These are phyloP conservation scores for Coniochaeta ligniaria DNA, from an alignment of 2,329 filamentous ascomycete genomes.

Conservation along the genomic window DNA sequence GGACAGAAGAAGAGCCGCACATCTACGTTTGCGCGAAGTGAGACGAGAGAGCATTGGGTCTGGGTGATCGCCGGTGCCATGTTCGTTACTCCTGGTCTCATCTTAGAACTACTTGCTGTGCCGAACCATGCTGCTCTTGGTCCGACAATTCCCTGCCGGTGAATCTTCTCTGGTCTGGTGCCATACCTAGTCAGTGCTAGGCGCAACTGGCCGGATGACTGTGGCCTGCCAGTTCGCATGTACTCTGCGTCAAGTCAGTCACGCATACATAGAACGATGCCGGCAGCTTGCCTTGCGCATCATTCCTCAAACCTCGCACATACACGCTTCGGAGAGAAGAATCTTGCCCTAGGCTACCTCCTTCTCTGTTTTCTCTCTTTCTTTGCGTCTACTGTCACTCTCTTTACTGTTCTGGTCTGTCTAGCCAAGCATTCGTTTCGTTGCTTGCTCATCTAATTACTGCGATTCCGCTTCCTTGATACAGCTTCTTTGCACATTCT, in stretches of 20 bases:
- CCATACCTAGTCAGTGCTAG: not conserved
- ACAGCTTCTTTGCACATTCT: not conserved
- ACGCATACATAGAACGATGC: conserved; percentile 2
- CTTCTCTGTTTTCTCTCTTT: not conserved
- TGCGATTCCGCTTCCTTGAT: not conserved
- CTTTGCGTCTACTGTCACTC: not conserved
- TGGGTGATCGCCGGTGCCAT: not conserved
- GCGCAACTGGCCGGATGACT: not conserved
- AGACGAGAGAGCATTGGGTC: not conserved
- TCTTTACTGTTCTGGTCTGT: not conserved
- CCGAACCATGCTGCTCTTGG: not conserved
- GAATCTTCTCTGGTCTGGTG: not conserved
- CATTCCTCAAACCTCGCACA: too few species aligned
- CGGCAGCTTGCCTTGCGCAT: not conserved
- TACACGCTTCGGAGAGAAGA: too few species aligned
- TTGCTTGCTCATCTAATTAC: not conserved
- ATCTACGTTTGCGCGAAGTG: not conserved
- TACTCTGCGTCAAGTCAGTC: not conserved
- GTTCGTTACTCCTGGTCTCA: not conserved
- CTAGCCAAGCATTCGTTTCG: not conserved
- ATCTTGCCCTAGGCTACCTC: not conserved
- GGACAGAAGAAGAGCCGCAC: not conserved
- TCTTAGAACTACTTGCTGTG: not conserved
- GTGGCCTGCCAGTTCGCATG: not conserved
- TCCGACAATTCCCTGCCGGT: not conserved